phyloP scores from a whole-genome alignment of 2,329 filamentous ascomycete genomes.

The Beauveria rudraprayagi region DNA sequence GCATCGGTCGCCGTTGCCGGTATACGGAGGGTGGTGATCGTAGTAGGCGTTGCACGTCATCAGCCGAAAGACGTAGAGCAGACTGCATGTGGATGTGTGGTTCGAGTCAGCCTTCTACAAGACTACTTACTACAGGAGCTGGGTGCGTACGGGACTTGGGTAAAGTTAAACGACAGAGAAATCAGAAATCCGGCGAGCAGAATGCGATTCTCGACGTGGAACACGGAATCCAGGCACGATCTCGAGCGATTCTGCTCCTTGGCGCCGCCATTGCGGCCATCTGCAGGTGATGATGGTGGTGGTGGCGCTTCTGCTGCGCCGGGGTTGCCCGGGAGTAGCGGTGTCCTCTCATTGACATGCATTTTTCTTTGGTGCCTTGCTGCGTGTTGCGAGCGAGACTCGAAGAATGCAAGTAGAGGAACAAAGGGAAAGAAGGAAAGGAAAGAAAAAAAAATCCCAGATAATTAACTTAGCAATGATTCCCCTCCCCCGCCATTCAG shows the following conservation, averaged over 20 bases:
- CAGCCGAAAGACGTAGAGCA: constrained; percentile 58
- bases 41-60: constrained; percentile 70
- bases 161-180: constrained; percentile 41
- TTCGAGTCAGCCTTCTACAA: too few relatives aligned
- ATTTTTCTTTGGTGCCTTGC: not conserved
- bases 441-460: not conserved
- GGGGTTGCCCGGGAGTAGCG: not conserved
- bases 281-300: not conserved
- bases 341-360: constrained; percentile 5
- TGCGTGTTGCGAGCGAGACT: not conserved
- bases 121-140: too few relatives aligned
- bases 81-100: constrained; percentile 18
- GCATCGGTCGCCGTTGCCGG: constrained; percentile 46
- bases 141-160: constrained; percentile 38
- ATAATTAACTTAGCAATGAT: too few relatives aligned
- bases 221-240: constrained; percentile 15
- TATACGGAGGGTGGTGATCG: constrained; percentile 42
- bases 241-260: not conserved
- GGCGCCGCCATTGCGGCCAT: not conserved
- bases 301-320: not conserved
- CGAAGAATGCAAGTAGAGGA: not conserved
- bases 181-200: constrained; percentile 54
- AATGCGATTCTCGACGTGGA: constrained; percentile 36
- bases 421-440: not conserved
- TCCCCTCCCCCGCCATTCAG: not conserved